Evolutionary conservation across 2,329 filamentous ascomycete genomes (phyloP).

Genomic region (Fusarium xyrophilum): DNA sequence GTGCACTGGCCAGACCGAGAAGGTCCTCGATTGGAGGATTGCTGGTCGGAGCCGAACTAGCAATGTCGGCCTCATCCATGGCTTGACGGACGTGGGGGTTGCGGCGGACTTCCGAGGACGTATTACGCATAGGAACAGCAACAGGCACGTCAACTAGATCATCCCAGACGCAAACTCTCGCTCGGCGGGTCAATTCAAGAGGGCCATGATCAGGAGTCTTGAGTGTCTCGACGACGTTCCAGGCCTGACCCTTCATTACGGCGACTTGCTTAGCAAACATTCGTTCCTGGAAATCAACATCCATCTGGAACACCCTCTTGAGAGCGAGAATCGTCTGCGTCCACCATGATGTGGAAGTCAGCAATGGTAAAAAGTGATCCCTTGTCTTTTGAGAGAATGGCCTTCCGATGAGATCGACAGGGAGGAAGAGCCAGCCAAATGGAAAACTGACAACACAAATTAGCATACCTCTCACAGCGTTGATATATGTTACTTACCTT

Average conservation of each 20-base stretch:
- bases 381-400: slow-evolving; percentile 94
- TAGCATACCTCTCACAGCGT: not conserved
- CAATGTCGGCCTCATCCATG: slow-evolving; percentile 89
- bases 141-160: slow-evolving; percentile 96
- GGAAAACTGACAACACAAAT: slow-evolving; percentile 73
- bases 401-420: slow-evolving; percentile 92
- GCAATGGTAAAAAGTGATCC: slow-evolving; percentile 91
- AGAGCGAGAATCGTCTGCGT: slow-evolving; percentile 88
- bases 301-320: slow-evolving; percentile 86
- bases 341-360: slow-evolving; percentile 98
- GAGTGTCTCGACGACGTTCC: slow-evolving; percentile 98
- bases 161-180: slow-evolving; percentile 96
- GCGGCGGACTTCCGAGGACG: slow-evolving; percentile 83
- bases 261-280: slow-evolving; percentile 99
- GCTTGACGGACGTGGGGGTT: slow-evolving; percentile 58
- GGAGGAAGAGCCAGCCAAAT: slow-evolving; percentile 97
- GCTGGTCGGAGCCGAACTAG: slow-evolving; percentile 46
- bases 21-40: slow-evolving; percentile 66
- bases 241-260: slow-evolving; percentile 98
- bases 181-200: slow-evolving; percentile 86
- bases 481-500: slow-evolving; percentile 49
- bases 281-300: slow-evolving; percentile 95
- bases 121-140: slow-evolving; percentile 85
- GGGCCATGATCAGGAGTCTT: slow-evolving; percentile 93
- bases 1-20: slow-evolving; percentile 68